Evolutionary conservation across 495 filamentous ascomycete genomes (phyloP).

Genomic region (Aspergillus ostianus): DNA sequence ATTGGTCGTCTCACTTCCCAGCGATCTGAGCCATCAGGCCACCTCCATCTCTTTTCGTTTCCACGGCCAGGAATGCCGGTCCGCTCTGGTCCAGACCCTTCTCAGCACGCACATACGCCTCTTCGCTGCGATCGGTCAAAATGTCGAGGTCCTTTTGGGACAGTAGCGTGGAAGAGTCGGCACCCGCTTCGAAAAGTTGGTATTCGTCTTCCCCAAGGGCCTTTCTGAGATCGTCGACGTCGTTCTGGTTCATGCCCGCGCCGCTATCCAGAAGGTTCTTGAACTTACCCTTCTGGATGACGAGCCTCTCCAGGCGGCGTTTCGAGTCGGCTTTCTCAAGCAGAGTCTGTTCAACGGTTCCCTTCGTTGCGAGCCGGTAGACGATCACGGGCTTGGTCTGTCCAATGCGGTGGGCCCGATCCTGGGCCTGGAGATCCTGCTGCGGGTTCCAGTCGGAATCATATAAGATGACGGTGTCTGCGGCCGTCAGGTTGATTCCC

Average conservation of each 20-base stretch:
- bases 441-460: slow-evolving; percentile 97
- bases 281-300: slow-evolving; percentile 88
- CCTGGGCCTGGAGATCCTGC: slow-evolving; percentile 93
- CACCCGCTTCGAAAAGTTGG: slow-evolving; percentile 57
- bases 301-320: slow-evolving; percentile 88
- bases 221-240: slow-evolving; percentile 45
- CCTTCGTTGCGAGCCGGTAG: slow-evolving; percentile 92
- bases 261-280: slow-evolving; percentile 50
- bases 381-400: slow-evolving; percentile 89
- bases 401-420: slow-evolving; percentile 91
- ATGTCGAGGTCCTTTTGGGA: slow-evolving; percentile 74
- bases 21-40: slow-evolving; percentile 32
- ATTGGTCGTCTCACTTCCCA: no score
- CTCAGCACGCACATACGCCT: slow-evolving; percentile 80
- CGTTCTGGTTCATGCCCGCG: slow-evolving; percentile 24
- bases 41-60: slow-evolving; percentile 38
- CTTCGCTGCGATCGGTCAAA: slow-evolving; percentile 79
- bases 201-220: slow-evolving; percentile 51
- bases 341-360: slow-evolving; percentile 86
- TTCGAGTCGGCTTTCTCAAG: slow-evolving; percentile 90
- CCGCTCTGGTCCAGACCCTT: slow-evolving; percentile 57
- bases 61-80: slow-evolving; percentile 40
- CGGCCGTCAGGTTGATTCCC: slow-evolving; percentile 81
- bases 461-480: slow-evolving; percentile 73
- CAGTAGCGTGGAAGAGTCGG: slow-evolving; percentile 56